Evolutionary conservation across 164 flowering plant genomes (phyloP), one percentile per base, ranked within the genome.

Genomic region (Stephania japonica): DNA sequence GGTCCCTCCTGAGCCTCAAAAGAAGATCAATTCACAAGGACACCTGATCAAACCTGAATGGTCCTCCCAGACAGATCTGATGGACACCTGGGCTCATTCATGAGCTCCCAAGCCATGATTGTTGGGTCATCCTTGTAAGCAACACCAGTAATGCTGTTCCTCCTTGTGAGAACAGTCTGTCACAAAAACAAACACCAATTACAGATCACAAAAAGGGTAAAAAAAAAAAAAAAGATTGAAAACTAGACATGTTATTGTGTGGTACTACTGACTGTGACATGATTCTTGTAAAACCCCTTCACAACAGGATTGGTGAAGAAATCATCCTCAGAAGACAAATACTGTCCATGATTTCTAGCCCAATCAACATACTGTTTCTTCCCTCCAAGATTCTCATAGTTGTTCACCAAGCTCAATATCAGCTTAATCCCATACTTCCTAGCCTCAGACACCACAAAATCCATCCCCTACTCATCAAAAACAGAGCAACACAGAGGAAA

Each of bases 41-140:
- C 38, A 32, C 4, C 38, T 32, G 38, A 32, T 32, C 64, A 19
- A 59, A 90, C 92, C 91, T 90, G 91, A 71, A 88, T 70, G 63
- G 88, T 83, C 67, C 65, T 80, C 53, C 90, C 91, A 5, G 92
- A 85, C 12, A 72, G 75, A 81, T 91, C 97, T 53, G 90, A 78
- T 65, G 72, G 6, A 80, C 96, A 89, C 75, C 94, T 81, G 3
- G 92, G 89, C 80, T 93, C 98, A 81, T 93, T 93, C 82, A 93
- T 93, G 23, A 92, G 91, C 84, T 92, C 96, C 98, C 98, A 92
- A 49, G 94, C 91, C 87, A 92, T 86, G 42, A 92, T 93, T 19
- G 91, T 86, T 42, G 96, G 86, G 14, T 93, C 98, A 82, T 93
- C 94, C 73, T 84, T 91, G 80, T 91, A 91, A 47, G 84, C 85